Evolutionary conservation across 1,139 yeast genomes (phyloP).

Genomic region (Taphrina wiesneri): DNA sequence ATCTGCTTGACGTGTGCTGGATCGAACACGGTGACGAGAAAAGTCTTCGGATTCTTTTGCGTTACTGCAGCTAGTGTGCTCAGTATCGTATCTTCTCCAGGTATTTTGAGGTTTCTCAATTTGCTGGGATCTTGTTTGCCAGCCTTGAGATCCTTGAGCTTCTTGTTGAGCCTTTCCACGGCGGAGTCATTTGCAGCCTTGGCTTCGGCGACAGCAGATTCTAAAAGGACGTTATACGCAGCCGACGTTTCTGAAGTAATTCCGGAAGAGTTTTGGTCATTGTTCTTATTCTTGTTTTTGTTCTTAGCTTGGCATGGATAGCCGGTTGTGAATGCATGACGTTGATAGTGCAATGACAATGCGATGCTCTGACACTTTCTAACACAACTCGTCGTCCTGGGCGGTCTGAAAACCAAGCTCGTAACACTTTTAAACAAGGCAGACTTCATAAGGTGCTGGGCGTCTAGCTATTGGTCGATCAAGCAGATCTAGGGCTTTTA

Average conservation of each 20-base stretch:
- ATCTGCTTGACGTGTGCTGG: slow-evolving; percentile 26
- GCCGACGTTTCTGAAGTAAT: not conserved
- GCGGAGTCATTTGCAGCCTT: not conserved
- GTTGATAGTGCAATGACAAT: not conserved
- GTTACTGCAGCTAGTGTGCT: slow-evolving; percentile 11
- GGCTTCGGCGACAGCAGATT: not conserved
- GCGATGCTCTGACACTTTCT: not conserved
- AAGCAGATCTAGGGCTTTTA: too few species aligned
- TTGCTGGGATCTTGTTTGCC: slow-evolving; percentile 8
- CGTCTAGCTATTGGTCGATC: too few species aligned
- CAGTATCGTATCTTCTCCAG: slow-evolving; percentile 1
- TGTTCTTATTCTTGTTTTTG: not conserved
- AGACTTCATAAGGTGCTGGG: too few species aligned
- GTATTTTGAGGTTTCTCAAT: slow-evolving; percentile 1
- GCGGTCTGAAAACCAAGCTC: not conserved
- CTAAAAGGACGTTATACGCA: not conserved
- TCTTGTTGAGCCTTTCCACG: not conserved
- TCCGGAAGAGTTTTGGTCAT: not conserved
- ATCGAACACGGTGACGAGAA: slow-evolving; percentile 29
- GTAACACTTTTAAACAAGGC: not conserved
- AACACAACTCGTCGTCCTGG: not conserved
- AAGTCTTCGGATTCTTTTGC: slow-evolving; percentile 14
- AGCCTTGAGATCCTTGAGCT: not conserved
- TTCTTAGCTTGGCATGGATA: not conserved
- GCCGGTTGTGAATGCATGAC: not conserved